Conservation (phyloP, 148 eudicot species). For the Chenopodium berlandieri region DNA sequence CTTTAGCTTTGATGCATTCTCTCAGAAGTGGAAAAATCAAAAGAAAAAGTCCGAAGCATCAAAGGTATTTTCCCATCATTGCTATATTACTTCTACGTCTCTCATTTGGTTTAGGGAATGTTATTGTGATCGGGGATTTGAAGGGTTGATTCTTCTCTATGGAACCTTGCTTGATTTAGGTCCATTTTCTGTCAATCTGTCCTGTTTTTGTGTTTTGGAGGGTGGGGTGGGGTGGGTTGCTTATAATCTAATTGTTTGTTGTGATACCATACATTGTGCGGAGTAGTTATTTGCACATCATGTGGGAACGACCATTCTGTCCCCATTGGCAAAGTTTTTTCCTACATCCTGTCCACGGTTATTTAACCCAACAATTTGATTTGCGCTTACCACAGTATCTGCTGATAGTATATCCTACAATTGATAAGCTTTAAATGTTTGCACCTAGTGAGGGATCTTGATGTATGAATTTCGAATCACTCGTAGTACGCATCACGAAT, state of each 20-base stretch:
- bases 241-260: background rate
- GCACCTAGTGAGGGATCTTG: background rate
- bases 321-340: background rate
- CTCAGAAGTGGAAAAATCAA: constrained; percentile 63
- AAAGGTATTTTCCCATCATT: constrained; percentile 43
- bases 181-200: background rate
- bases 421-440: no score
- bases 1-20: constrained; percentile 84
- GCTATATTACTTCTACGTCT: background rate
- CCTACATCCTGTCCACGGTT: background rate
- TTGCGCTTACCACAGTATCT: background rate
- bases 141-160: background rate
- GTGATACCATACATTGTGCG: background rate
- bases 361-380: background rate
- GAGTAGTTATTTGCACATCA: background rate
- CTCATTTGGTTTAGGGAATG: background rate
- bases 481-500: background rate
- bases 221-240: background rate
- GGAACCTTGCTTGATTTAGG: background rate
- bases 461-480: background rate
- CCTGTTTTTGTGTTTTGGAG: background rate
- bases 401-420: background rate
- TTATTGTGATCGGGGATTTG: background rate
- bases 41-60: constrained; percentile 56
- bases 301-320: background rate